Evolutionary conservation across 768 basidiomycete species (phyloP).

Genomic region (Cystofilobasidium ferigula): DNA sequence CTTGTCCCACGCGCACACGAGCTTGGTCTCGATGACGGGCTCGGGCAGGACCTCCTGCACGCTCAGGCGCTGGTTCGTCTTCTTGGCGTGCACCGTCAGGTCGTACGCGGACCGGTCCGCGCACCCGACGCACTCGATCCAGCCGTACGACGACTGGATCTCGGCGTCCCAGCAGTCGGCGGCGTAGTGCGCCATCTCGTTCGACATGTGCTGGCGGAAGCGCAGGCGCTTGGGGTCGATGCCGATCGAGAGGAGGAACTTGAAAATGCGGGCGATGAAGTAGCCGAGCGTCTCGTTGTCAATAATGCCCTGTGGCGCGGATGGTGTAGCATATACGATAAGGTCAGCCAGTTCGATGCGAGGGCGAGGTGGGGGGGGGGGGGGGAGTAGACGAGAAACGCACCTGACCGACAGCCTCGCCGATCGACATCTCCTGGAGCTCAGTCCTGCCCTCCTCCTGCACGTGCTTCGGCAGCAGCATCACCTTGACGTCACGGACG

Average conservation of each 20-base stretch:
- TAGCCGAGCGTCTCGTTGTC: constrained; percentile 97
- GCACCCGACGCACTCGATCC: constrained; percentile 99
- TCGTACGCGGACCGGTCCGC: constrained; percentile 98
- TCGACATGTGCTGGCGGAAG: constrained; percentile 96
- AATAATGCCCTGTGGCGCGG: constrained; percentile 50
- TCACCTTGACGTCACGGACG: constrained; percentile 60
- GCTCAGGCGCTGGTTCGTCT: constrained; percentile 72
- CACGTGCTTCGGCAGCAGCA: constrained; percentile 69
- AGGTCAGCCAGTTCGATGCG: no score
- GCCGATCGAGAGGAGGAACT: constrained; percentile 81
- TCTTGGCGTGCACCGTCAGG: constrained; percentile 71
- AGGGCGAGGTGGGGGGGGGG: no score
- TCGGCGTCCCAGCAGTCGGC: constrained; percentile 99
- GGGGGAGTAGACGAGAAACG: constrained; percentile 13
- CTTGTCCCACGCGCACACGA: constrained; percentile 71
- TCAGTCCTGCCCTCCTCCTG: constrained; percentile 64
- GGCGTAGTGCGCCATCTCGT: constrained; percentile 99
- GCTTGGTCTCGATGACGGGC: constrained; percentile 69
- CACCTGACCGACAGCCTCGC: constrained; percentile 68
- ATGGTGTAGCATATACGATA: no score
- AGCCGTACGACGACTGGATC: constrained; percentile 80
- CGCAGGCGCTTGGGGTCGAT: constrained; percentile 70
- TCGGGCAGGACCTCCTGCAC: constrained; percentile 78
- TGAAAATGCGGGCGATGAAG: constrained; percentile 84
- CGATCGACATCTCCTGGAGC: constrained; percentile 58